Evolutionary conservation across 2,329 filamentous ascomycete genomes (phyloP).

Genomic region (Allantophomopsis lycopodina): DNA sequence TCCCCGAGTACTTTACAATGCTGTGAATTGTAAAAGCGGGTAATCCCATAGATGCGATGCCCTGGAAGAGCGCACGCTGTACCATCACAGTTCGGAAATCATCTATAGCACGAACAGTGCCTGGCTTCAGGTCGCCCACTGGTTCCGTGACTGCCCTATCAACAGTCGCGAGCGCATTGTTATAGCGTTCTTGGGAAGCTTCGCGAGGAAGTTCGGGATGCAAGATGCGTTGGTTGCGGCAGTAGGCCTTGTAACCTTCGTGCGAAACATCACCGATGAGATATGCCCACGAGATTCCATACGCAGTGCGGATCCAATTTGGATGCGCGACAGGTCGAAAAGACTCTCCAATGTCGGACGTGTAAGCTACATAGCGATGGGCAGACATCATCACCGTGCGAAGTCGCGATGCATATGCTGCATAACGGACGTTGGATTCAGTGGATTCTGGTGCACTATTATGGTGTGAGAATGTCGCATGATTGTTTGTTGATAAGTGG

Average conservation of each 20-base stretch:
- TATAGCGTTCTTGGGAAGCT: slow-evolving; percentile 14
- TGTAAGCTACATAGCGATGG: slow-evolving; percentile 95
- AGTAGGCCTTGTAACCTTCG: slow-evolving; percentile 92
- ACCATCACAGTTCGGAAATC: slow-evolving; percentile 87
- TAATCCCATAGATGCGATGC: slow-evolving; percentile 81
- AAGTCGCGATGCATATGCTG: slow-evolving; percentile 76
- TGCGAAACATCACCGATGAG: slow-evolving; percentile 80
- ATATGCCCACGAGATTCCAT: slow-evolving; percentile 87
- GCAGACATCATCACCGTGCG: slow-evolving; percentile 80
- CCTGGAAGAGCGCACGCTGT: slow-evolving; percentile 83
- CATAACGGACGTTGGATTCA: slow-evolving; percentile 77
- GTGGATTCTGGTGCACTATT: slow-evolving; percentile 64
- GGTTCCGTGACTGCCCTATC: slow-evolving; percentile 4
- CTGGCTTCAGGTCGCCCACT: slow-evolving; percentile 16
- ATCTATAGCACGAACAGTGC: slow-evolving; percentile 57
- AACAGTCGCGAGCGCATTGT: slow-evolving; percentile 15
- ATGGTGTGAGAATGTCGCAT: slow-evolving; percentile 3
- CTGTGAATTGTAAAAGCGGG: slow-evolving; percentile 83
- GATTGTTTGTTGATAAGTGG: slow-evolving; percentile 1
- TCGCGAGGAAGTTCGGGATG: slow-evolving; percentile 46
- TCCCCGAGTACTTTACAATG: slow-evolving; percentile 75
- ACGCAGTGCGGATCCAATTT: slow-evolving; percentile 65
- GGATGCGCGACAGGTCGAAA: slow-evolving; percentile 90
- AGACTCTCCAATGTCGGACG: slow-evolving; percentile 88
- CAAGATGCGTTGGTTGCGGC: slow-evolving; percentile 65